Base-by-base conservation (phyloP, 352 stramenopile species). In the Thraustochytrium aureum region DNA sequence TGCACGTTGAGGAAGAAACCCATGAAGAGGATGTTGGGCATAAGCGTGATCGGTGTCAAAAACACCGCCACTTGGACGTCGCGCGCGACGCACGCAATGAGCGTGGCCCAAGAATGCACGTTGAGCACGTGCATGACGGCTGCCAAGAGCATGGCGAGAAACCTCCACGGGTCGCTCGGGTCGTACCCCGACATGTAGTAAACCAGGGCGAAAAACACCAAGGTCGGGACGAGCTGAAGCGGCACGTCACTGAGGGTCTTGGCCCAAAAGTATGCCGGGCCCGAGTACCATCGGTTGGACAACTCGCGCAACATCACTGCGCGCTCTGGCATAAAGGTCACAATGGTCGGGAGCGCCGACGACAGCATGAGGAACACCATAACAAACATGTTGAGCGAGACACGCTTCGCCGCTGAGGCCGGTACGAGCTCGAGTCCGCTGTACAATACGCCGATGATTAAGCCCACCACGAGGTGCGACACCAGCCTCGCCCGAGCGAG, bases 281-380 rank as follows among this genome's bases (percentile, higher is more conserved):
- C 35, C 37, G 62, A 72, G 62, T 72, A 72, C n/a, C 62, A 41
- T 22, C 62, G 30, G 32, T 72, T 72, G 62, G 38, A 41, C 6
- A 59, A 41, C 30, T 72, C 62, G 30, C 56, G 52, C 30, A 72
- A 33, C 38, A 72, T 59, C 38, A 72, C 62, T 4, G 62, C 62
- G 43, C 62, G 62, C 43, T 72, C 62, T 10, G 62, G 62, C 43
- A 72, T 26, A n/a, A 72, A 72, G 22, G 62, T 72, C 17, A 72
- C 56, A 41, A 72, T 41, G 5, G 62, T 72, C 20, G 62, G 62
- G 30, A 72, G 62, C 22, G 62, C 62, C 30, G 38, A 72, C 1
- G 62, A 60, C 14, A 72, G 62, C 62, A 72, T 72, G 5, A 72
- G 35, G 26, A 72, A 72, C 30, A 59, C 26, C 32, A 72, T 5